Conservation (phyloP, 345 rosid species). For the Arabis hirsuta region DNA sequence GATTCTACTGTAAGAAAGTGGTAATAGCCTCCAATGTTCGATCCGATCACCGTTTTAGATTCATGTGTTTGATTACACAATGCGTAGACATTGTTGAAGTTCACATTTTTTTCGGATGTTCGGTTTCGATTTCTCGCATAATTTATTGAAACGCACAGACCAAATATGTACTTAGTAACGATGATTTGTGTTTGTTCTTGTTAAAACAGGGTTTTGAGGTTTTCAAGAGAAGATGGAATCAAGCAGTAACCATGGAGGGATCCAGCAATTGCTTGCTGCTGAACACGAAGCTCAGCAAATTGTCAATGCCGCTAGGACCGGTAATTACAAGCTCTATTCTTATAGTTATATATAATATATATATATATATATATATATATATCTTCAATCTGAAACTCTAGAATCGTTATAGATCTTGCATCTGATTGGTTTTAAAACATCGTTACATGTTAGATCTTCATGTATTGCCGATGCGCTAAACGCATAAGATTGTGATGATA, state of each 20-base stretch:
- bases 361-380: not conserved
- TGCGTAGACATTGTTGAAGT: not conserved
- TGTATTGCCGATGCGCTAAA: not conserved
- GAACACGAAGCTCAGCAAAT: slow-evolving; percentile 91
- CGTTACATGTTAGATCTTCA: not conserved
- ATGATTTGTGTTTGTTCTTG: not conserved
- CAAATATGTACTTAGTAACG: not conserved
- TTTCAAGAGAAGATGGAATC: slow-evolving; percentile 55
- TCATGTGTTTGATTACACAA: not conserved
- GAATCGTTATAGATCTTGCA: not conserved
- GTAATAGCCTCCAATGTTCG: not conserved
- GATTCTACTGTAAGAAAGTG: not conserved
- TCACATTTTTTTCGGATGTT: not conserved
- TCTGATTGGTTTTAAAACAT: not conserved
- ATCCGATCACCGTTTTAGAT: slow-evolving; percentile 25
- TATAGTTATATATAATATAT: too few relatives aligned
- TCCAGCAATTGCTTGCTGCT: slow-evolving; percentile 86
- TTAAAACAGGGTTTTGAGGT: slow-evolving; percentile 10
- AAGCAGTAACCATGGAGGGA: slow-evolving; percentile 71
- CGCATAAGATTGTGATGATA: not conserved
- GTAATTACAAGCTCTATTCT: slow-evolving; percentile 37
- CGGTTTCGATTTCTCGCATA: not conserved
- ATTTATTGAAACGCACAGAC: not conserved
- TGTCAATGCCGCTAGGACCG: slow-evolving; percentile 67
- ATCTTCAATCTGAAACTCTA: not conserved